Base-by-base conservation (phyloP, 2,329 filamentous ascomycete genomes). In the Epichloe hybrida region DNA sequence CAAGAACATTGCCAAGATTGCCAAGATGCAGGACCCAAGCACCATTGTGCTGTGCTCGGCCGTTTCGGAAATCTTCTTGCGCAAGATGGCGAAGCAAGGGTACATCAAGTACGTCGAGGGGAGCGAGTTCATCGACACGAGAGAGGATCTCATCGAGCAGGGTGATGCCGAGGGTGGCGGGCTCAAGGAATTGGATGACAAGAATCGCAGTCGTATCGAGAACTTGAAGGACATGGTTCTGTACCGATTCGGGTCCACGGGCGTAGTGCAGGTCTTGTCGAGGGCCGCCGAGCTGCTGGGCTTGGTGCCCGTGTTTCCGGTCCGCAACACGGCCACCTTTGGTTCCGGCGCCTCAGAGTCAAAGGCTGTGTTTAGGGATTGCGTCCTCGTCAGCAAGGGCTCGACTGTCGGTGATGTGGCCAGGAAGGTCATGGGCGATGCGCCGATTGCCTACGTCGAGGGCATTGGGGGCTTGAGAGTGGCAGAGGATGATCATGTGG, bases 161-260 rank as follows among this genome's bases (percentile, higher is more conserved):
- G 91, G 91, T 13, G 91, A 97, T 57, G 81, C 85, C 0, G 80
- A 84, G 2, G 93, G 90, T 34, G 93, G 90, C 20, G 88, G 83
- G 0, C 71, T 98, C 34, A 95, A 94, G 64, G 88, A 95, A 61
- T 79, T 97, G 63, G 93, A 98, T 62, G 93, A 98, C 59, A 98
- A 97, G 72, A 81, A 97, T 62, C 82, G 80, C 58, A 83, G 76
- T 49, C 80, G 88, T 43, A 93, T 98, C 61, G 91, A 97, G 64
- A 97, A 98, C 65, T 76, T 96, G 50, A 94, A 93, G 62, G 93
- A 98, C 62, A 91, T 98, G 88, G 93, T 98, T 5, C 77, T 98
- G 17, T 98, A 95, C 67, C 81, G 93, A 23, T 97, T 97, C 62
- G 91, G 91, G 1, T 94, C 86, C 37, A 98, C 93, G 0, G 93